Evolutionary conservation across 176 grass and related monocot species (phyloP), one percentile per base, ranked within the genome.

Genomic region (Musa schizocarpa): DNA sequence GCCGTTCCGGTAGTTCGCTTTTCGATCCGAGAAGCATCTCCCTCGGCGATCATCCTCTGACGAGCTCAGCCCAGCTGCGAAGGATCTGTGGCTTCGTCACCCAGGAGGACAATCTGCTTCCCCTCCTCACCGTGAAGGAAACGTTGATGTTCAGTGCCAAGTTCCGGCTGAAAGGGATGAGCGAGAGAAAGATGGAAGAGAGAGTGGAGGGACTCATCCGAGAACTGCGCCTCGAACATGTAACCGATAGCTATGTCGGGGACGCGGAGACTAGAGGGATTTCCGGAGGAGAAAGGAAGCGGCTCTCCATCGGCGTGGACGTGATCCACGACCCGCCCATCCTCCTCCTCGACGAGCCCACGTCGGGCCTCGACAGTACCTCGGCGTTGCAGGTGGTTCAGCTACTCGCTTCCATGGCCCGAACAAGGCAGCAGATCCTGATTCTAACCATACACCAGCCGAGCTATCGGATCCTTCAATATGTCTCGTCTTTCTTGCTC

Each of bases 391-490:
- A 93, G 34, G 90, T 97, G 11, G 76, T 97, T 11, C 71, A 84
- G 23, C 86, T 97, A 34, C 86, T 97, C 43, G 83, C 74, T 19
- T 85, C 89, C 7, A 92, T 98, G 90, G 81, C 94, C 48, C 68
- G 81, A 74, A 65, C 78, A 16, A 83, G 94, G 27, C 76, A 69
- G 12, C 94, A 98, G 81, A 83, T 91, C 73, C 68, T 98, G 16
- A 86, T 98, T 85, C 82, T 98, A 51, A 93, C 84, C 73, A 91
- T 98, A 71, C 94, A 98, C 82, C 88, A 98, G 85, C 94, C 94
- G 24, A 91, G 88, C 80, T 98, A 93, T 75, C 94, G 90, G 59
- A 98, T 98, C 78, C 91, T 98, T 13, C 57, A 53, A 10, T 91
- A 91, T 69, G 54, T 93, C 66, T 93, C 90, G 14, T 81, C 86